Percentiles rank a stretch among this genome's conserved stretches.
Conservation (phyloP, 345 rosid species). For the Boechera divaricarpa region DNA sequence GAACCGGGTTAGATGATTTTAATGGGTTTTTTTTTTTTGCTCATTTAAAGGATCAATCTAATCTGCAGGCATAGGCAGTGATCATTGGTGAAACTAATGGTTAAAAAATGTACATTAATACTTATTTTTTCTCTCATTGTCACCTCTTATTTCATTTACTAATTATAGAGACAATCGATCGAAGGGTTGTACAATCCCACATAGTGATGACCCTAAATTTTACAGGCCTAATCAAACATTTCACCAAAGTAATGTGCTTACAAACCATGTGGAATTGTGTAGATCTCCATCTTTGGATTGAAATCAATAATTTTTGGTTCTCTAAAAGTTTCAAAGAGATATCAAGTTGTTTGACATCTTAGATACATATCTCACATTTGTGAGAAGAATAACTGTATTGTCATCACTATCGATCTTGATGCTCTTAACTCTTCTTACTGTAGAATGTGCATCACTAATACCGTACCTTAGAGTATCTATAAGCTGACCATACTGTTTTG, state of each 20-base stretch:
- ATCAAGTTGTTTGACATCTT: neutral
- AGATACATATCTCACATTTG: no score
- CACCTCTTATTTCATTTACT: neutral
- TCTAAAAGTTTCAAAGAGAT: neutral
- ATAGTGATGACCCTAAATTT: no score
- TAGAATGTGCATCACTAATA: no score
- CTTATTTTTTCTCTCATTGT: neutral
- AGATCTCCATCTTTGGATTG: neutral
- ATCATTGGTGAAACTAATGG: slow-evolving; percentile 20
- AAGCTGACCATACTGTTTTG: no score
- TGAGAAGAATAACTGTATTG: no score
- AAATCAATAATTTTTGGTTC: no score
- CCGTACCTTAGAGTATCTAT: no score
- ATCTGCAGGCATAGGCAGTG: slow-evolving; percentile 13
- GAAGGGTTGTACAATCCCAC: neutral
- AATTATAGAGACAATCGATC: neutral
- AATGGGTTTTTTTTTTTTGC: no score
- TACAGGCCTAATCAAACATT: no score
- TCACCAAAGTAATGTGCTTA: neutral
- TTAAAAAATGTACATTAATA: slow-evolving; percentile 29
- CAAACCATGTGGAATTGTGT: neutral
- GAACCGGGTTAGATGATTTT: slow-evolving; percentile 51
- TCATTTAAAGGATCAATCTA: neutral
- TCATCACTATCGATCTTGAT: no score
- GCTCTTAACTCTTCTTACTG: neutral